A percentile compares a stretch with the other conserved stretches of the same genome.
Conservation (phyloP, 345 rosid genomes). For the Arabis hirsuta region DNA sequence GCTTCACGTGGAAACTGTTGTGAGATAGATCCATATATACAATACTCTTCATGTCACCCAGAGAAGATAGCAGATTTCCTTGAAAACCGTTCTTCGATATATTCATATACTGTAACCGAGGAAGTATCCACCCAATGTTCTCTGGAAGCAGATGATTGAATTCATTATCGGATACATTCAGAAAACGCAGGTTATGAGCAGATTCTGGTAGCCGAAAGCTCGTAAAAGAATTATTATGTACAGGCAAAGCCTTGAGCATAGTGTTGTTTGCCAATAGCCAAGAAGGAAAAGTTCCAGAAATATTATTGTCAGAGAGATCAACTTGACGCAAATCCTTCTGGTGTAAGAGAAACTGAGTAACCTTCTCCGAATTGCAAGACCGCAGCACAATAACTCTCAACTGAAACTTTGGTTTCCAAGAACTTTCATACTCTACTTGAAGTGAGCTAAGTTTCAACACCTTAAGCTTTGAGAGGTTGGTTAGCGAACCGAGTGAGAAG, state of each 20-base stretch:
- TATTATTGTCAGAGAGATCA: slow-evolving; percentile 34
- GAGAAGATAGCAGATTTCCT: slow-evolving; percentile 1
- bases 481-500: slow-evolving; percentile 1
- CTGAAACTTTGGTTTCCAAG: slow-evolving; percentile 23
- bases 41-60: slow-evolving; percentile 26
- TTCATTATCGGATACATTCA: slow-evolving; percentile 23
- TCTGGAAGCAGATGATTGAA: too few species aligned
- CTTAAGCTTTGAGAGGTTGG: slow-evolving; percentile 38
- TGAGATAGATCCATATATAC: slow-evolving; percentile 26
- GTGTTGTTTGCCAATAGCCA: slow-evolving; percentile 27
- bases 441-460: slow-evolving; percentile 14
- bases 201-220: neutral
- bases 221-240: slow-evolving; percentile 29
- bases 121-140: neutral
- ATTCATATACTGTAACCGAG: neutral
- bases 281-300: slow-evolving; percentile 23
- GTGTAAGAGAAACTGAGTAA: slow-evolving; percentile 21
- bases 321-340: slow-evolving; percentile 28
- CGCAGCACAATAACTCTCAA: slow-evolving; percentile 1
- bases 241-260: slow-evolving; percentile 16
- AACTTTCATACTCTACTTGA: slow-evolving; percentile 4
- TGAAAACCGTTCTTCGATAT: neutral
- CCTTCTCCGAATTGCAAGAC: slow-evolving; percentile 8
- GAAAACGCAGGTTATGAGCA: neutral
- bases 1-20: slow-evolving; percentile 20